Conservation (phyloP, 441 rosid species). For the Euphorbia schlechtendalii region DNA sequence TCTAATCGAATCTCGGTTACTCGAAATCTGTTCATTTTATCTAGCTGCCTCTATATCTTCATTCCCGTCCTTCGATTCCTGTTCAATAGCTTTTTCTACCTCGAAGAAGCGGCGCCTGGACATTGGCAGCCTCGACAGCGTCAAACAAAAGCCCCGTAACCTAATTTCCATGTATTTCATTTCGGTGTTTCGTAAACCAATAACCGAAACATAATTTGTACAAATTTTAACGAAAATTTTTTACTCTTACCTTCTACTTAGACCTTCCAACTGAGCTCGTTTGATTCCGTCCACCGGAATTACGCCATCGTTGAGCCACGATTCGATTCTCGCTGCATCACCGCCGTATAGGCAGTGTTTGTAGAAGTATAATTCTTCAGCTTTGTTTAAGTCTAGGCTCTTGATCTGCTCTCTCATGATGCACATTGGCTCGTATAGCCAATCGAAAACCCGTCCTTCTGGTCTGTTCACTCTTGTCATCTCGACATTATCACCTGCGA, state of each 20-base stretch:
- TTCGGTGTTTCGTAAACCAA: not conserved
- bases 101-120: constrained; percentile 27
- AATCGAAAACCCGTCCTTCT: constrained; percentile 25
- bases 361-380: constrained; percentile 25
- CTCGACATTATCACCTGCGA: constrained; percentile 19
- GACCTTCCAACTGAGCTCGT: constrained; percentile 26
- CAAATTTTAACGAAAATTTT: not conserved
- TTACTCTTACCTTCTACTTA: constrained; percentile 22
- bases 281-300: constrained; percentile 16
- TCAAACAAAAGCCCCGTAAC: constrained; percentile 25
- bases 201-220: not conserved
- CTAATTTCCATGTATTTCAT: constrained; percentile 4
- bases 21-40: not conserved
- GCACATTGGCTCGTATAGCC: constrained; percentile 27
- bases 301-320: constrained; percentile 17
- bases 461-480: constrained; percentile 22
- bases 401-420: constrained; percentile 28
- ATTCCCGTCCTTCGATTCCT: constrained; percentile 1
- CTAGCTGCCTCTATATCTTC: constrained; percentile 17
- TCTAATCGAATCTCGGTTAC: not conserved
- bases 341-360: constrained; percentile 22
- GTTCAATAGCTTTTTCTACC: constrained; percentile 19
- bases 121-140: constrained; percentile 25
- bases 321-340: constrained; percentile 15
- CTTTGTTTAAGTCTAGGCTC: constrained; percentile 15